A percentile compares a stretch with the other conserved stretches of the same genome.
These are phyloP conservation scores for Eutypella sp. DNA, from an alignment of 2,329 filamentous ascomycete genomes.

Conservation along the genomic window DNA sequence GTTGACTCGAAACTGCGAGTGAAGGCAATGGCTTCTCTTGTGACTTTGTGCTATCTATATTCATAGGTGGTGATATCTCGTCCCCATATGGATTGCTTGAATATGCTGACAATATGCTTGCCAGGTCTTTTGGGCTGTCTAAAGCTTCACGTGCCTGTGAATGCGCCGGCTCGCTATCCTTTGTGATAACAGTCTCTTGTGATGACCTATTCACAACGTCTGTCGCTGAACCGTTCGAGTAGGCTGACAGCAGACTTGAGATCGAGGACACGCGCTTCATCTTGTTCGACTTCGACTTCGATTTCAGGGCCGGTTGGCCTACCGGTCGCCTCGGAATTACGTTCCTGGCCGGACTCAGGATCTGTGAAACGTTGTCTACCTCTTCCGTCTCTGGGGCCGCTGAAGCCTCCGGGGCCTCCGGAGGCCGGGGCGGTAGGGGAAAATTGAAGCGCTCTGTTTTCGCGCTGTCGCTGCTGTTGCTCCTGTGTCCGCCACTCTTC, in stretches of 20 bases:
- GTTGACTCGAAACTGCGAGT: no score
- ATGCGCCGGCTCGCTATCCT: slow-evolving; percentile 29
- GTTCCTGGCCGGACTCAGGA: slow-evolving; percentile 17
- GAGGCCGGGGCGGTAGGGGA: slow-evolving; percentile 27
- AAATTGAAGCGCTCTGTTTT: slow-evolving; percentile 22
- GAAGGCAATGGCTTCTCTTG: slow-evolving; percentile 25
- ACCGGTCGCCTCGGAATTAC: slow-evolving; percentile 36
- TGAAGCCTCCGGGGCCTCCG: no score
- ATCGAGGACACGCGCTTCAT: slow-evolving; percentile 43
- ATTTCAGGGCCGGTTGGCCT: slow-evolving; percentile 9
- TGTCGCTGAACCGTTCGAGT: slow-evolving; percentile 43
- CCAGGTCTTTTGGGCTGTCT: slow-evolving; percentile 13
- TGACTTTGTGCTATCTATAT: slow-evolving; percentile 20
- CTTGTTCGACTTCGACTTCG: slow-evolving; percentile 21
- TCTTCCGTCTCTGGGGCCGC: no score
- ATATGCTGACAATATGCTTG: slow-evolving; percentile 18
- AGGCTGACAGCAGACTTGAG: slow-evolving; percentile 52
- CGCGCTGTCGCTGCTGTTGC: slow-evolving; percentile 17
- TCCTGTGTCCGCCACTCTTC: no score
- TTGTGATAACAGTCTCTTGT: slow-evolving; percentile 32
- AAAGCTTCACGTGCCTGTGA: slow-evolving; percentile 25
- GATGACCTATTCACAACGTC: slow-evolving; percentile 39
- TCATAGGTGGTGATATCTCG: slow-evolving; percentile 10
- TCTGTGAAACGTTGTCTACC: slow-evolving; percentile 14
- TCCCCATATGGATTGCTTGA: slow-evolving; percentile 21